Evolutionary conservation across 2,329 filamentous ascomycete genomes (phyloP).

Genomic region (Rugonectria rugulosa): DNA sequence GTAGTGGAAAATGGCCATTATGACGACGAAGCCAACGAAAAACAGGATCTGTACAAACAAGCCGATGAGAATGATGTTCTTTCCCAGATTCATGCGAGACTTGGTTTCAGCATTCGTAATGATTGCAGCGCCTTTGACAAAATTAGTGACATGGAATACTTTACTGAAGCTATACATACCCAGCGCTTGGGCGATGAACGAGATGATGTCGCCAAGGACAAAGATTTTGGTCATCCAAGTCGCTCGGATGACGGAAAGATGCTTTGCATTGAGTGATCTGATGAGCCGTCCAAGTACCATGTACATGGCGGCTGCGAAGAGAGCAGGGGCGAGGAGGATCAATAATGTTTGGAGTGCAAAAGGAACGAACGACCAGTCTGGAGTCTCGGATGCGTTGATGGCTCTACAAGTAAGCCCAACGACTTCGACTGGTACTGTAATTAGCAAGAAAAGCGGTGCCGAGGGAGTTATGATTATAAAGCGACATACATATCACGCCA

Average conservation of each 20-base stretch:
- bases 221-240: constrained; percentile 42
- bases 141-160: background rate
- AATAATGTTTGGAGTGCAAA: constrained; percentile 51
- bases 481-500: constrained; percentile 1
- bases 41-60: constrained; percentile 62
- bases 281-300: constrained; percentile 53
- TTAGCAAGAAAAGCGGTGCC: background rate
- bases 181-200: constrained; percentile 40
- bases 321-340: constrained; percentile 51
- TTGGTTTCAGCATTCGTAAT: constrained; percentile 35
- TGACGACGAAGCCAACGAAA: constrained; percentile 60
- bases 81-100: constrained; percentile 41
- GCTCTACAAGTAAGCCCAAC: constrained; percentile 48
- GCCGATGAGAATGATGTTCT: constrained; percentile 60
- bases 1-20: constrained; percentile 53
- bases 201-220: constrained; percentile 41
- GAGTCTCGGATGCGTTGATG: constrained; percentile 43
- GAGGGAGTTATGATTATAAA: background rate
- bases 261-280: constrained; percentile 29
- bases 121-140: constrained; percentile 3
- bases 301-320: constrained; percentile 55
- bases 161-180: constrained; percentile 16
- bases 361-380: constrained; percentile 39
- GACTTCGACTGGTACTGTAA: constrained; percentile 39
- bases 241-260: constrained; percentile 29